Conservation (phyloP, 495 filamentous ascomycete species). For the Trichoderma asperelloides region DNA sequence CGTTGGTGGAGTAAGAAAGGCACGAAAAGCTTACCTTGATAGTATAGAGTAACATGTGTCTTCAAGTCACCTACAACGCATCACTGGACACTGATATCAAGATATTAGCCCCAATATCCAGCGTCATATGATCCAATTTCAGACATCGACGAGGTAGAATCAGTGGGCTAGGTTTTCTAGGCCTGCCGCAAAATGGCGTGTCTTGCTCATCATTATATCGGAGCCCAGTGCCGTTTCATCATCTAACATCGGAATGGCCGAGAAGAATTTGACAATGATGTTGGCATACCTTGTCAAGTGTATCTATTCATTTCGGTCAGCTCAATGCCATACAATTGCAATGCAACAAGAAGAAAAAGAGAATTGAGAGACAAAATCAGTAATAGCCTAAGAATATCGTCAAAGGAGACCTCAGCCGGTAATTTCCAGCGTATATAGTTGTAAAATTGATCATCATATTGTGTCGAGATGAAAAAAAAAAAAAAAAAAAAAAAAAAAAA, state of each 20-base stretch:
- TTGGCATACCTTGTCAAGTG: constrained; percentile 15
- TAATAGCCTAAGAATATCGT: constrained; percentile 84
- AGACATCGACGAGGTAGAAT: constrained; percentile 34
- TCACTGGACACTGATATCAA: constrained; percentile 7
- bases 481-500: not conserved
- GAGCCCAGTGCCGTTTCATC: constrained; percentile 99
- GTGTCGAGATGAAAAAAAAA: not conserved
- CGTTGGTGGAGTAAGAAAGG: constrained; percentile 11
- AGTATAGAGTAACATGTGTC: not conserved
- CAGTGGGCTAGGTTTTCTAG: constrained; percentile 99
- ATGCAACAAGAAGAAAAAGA: not conserved
- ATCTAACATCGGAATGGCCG: constrained; percentile 31
- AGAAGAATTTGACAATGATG: constrained; percentile 13
- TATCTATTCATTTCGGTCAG: not conserved
- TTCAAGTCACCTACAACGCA: not conserved
- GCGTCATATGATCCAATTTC: constrained; percentile 2
- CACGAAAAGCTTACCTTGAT: constrained; percentile 14
- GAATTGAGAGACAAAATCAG: constrained; percentile 50
- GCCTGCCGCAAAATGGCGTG: constrained; percentile 95
- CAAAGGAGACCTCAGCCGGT: constrained; percentile 87
- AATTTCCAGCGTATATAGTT: constrained; percentile 58
- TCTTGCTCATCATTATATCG: constrained; percentile 74
- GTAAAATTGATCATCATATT: constrained; percentile 62
- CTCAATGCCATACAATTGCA: constrained; percentile 7
- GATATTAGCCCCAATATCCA: not conserved